Conservation (phyloP, 306 rosid genomes). For the Rubus parviflorus region DNA sequence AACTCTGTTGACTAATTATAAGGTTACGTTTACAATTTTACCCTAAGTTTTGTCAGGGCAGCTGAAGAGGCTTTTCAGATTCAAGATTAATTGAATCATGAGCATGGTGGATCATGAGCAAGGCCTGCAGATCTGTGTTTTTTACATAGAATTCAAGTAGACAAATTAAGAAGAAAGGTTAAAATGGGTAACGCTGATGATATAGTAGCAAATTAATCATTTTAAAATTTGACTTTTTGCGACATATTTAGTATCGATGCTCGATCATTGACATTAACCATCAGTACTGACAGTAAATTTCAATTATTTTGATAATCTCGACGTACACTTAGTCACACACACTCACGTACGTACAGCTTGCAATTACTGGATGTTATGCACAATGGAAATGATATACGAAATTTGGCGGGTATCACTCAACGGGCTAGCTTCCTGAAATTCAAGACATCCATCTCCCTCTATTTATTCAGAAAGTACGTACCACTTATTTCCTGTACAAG, state of each 20-base stretch:
- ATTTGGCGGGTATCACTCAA: neutral
- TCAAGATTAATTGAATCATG: too few relatives aligned
- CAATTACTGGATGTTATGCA: neutral
- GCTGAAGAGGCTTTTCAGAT: too few relatives aligned
- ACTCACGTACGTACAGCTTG: neutral
- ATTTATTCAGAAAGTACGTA: neutral
- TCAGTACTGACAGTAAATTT: neutral
- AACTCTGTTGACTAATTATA: too few relatives aligned
- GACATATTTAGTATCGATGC: constrained; percentile 4
- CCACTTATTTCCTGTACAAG: neutral
- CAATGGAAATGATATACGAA: neutral
- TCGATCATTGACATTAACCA: neutral
- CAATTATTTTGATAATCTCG: neutral
- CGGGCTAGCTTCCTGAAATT: neutral
- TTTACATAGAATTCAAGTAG: neutral
- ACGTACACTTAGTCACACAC: neutral
- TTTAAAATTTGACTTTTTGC: neutral
- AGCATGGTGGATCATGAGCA: too few relatives aligned
- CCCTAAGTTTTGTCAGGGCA: too few relatives aligned
- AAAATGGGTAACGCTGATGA: neutral
- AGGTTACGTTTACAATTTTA: too few relatives aligned
- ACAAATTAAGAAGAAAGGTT: too few relatives aligned
- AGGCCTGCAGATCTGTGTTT: neutral
- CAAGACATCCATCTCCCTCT: neutral
- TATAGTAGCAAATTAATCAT: neutral